Conservation (phyloP, 2,329 filamentous ascomycete species). For the Coniella lustricola region DNA sequence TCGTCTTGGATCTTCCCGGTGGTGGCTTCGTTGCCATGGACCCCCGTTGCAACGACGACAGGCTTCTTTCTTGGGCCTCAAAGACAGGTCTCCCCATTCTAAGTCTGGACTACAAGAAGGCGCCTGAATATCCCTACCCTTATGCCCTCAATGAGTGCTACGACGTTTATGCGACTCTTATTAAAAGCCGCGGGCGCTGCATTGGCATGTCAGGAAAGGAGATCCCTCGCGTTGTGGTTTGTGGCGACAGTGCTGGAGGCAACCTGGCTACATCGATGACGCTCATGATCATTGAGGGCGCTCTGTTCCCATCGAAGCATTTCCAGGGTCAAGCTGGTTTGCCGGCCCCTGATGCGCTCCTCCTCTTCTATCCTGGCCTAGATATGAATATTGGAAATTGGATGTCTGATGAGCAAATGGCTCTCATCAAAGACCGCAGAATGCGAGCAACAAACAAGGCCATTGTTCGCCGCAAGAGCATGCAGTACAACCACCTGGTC, state of each 20-base stretch:
- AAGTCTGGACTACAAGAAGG: constrained; percentile 85
- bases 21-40: constrained; percentile 97
- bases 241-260: constrained; percentile 76
- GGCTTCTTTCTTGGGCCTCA: constrained; percentile 84
- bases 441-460: constrained; percentile 70
- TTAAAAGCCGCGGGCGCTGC: constrained; percentile 66
- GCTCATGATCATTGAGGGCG: constrained; percentile 81
- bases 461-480: constrained; percentile 76
- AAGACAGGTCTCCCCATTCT: constrained; percentile 83
- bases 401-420: constrained; percentile 99
- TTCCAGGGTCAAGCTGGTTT: constrained; percentile 53
- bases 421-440: constrained; percentile 77
- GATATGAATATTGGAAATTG: constrained; percentile 98
- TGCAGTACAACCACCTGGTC: constrained; percentile 79
- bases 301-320: constrained; percentile 46
- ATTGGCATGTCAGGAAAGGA: constrained; percentile 63
- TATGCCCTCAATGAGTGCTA: constrained; percentile 84
- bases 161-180: constrained; percentile 71
- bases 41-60: constrained; percentile 90
- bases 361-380: constrained; percentile 82
- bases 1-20: constrained; percentile 86
- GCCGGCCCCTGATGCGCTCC: constrained; percentile 69
- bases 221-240: constrained; percentile 62
- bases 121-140: constrained; percentile 77
- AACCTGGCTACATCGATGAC: constrained; percentile 75